Conservation (phyloP, 306 rosid genomes). For the Oxytropis ochrocephala region DNA sequence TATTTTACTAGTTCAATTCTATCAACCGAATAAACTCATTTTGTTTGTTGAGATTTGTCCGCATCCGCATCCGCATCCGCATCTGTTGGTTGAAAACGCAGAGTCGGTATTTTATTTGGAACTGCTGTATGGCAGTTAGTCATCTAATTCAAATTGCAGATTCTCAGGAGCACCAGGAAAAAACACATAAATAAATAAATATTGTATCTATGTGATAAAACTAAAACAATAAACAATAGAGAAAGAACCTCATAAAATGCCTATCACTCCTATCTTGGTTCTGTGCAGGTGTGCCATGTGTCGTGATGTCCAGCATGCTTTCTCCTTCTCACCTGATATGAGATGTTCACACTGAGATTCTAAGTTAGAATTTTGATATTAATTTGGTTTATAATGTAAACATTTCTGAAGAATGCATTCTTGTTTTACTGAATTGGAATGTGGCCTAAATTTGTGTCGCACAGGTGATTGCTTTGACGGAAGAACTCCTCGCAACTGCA, state of each 20-base stretch:
- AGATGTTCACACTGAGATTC: constrained; percentile 68
- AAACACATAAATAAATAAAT: neutral
- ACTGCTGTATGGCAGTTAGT: constrained; percentile 23
- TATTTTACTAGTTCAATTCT: constrained; percentile 29
- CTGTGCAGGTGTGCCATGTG: constrained; percentile 87
- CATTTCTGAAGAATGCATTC: constrained; percentile 1
- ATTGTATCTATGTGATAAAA: constrained; percentile 29
- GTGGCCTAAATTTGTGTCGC: constrained; percentile 43
- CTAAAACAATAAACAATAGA: neutral
- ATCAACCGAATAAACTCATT: constrained; percentile 40
- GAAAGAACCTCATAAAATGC: constrained; percentile 49
- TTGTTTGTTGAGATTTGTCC: constrained; percentile 29
- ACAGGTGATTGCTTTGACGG: constrained; percentile 88
- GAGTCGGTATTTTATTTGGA: constrained; percentile 31
- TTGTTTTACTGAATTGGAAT: constrained; percentile 23
- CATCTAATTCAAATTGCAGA: constrained; percentile 29
- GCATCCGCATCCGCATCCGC: too few relatives aligned
- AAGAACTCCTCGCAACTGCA: constrained; percentile 87
- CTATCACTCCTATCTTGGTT: constrained; percentile 80
- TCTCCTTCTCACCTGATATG: constrained; percentile 62
- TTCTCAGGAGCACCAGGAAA: constrained; percentile 24
- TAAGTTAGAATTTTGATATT: constrained; percentile 58
- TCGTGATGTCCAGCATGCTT: constrained; percentile 71
- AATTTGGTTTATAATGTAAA: constrained; percentile 33
- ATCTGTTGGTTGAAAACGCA: constrained; percentile 47